A percentile compares a stretch with the other conserved stretches of the same genome.
phyloP scores from a whole-genome alignment of 192 early-diverging fungal genomes.

The Coemansia pectinata region DNA sequence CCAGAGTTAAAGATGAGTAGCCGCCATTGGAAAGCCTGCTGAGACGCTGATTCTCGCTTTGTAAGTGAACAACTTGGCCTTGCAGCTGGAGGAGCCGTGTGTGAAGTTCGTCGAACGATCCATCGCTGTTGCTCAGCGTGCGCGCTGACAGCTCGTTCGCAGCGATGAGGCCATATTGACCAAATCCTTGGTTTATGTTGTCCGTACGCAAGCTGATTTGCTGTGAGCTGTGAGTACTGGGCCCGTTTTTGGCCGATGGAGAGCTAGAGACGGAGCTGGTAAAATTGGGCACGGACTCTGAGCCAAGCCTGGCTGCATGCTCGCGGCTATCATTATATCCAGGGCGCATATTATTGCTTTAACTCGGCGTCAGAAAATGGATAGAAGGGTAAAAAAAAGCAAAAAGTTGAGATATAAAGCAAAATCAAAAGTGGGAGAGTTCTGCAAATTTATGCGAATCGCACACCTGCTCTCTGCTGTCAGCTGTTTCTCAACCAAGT shows the following conservation, averaged over 20 bases:
- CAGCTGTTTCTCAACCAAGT: not conserved
- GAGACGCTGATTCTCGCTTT: not conserved
- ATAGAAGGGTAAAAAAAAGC: not conserved
- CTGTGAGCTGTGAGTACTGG: not conserved
- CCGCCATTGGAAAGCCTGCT: not conserved
- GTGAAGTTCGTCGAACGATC: not conserved
- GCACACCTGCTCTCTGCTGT: not conserved
- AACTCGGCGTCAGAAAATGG: not conserved
- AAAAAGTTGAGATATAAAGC: not conserved
- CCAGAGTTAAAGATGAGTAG: not conserved
- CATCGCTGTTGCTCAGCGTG: not conserved
- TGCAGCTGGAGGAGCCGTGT: constrained; percentile 3
- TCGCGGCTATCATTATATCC: not conserved
- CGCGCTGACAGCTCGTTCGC: not conserved
- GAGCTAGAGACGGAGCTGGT: not conserved
- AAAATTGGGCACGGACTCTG: not conserved
- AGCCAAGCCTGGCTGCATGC: not conserved
- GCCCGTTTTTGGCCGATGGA: not conserved
- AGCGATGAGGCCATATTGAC: not conserved
- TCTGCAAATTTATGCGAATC: not conserved
- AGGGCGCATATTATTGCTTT: not conserved
- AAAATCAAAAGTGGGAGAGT: not conserved
- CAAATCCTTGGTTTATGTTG: not conserved
- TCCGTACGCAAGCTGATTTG: not conserved
- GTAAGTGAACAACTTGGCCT: not conserved